Evolutionary conservation across 139 green algal species (phyloP).

Genomic region (Tetraselmis striata): DNA sequence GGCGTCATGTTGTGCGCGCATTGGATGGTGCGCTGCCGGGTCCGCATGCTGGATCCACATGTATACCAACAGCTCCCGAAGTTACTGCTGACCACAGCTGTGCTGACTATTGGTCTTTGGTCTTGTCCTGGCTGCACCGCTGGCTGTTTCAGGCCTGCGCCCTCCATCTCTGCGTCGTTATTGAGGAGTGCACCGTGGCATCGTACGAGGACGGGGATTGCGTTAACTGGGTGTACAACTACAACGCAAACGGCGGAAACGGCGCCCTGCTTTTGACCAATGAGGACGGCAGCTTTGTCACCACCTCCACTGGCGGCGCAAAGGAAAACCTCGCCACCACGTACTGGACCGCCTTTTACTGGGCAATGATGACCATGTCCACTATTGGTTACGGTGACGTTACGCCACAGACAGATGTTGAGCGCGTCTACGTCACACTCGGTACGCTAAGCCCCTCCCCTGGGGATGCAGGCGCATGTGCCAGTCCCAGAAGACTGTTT

Average conservation of each 20-base stretch:
- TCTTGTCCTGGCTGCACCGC: no score
- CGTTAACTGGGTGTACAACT: not conserved
- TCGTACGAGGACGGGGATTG: not conserved
- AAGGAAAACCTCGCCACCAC: not conserved
- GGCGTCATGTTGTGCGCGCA: not conserved
- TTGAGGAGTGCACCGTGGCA: not conserved
- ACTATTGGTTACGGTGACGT: constrained; percentile 4
- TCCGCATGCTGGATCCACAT: no score
- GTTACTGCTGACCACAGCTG: no score
- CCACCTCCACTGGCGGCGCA: not conserved
- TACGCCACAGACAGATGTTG: not conserved
- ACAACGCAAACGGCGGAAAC: not conserved
- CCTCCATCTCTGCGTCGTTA: not conserved
- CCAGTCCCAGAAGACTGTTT: no score
- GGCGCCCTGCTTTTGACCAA: not conserved
- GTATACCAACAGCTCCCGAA: no score
- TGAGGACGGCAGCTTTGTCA: not conserved
- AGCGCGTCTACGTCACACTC: constrained; percentile 5
- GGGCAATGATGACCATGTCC: not conserved
- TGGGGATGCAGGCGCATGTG: no score
- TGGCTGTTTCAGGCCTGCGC: no score
- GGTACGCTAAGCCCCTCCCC: no score
- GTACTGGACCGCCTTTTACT: not conserved
- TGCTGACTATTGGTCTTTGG: no score
- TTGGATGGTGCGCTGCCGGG: no score